These are phyloP conservation scores for Phytopythium montanum DNA, from an alignment of 352 stramenopile genomes.

Conservation along the genomic window DNA sequence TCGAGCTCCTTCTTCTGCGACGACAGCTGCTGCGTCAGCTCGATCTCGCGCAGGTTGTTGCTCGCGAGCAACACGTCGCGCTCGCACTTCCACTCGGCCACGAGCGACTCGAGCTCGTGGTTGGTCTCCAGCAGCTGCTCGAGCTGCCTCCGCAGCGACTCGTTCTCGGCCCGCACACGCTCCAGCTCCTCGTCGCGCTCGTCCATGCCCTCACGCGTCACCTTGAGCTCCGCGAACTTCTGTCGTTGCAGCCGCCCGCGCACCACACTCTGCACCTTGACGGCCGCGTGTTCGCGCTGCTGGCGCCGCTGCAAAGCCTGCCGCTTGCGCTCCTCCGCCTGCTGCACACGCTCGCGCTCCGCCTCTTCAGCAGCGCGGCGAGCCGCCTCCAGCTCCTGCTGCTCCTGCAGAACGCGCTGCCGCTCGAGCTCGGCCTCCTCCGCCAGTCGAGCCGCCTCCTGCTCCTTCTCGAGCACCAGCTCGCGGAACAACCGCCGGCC, in stretches of 20 bases:
- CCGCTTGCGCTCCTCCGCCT: conserved; percentile 29
- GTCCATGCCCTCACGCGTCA: conserved; percentile 33
- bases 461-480: conserved; percentile 30
- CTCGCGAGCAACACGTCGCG: conserved; percentile 53
- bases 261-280: conserved; percentile 26
- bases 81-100: conserved; percentile 54
- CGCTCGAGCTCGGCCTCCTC: conserved; percentile 43
- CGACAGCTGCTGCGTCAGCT: conserved; percentile 56
- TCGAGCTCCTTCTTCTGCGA: conserved; percentile 46
- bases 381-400: conserved; percentile 28
- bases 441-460: conserved; percentile 32
- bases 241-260: conserved; percentile 42
- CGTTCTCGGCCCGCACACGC: conserved; percentile 50
- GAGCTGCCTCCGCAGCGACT: conserved; percentile 46
- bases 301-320: conserved; percentile 24
- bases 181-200: conserved; percentile 27
- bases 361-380: conserved; percentile 30
- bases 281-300: conserved; percentile 26
- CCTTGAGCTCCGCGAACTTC: conserved; percentile 47
- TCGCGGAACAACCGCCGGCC: conserved; percentile 32
- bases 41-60: conserved; percentile 46
- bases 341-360: conserved; percentile 24
- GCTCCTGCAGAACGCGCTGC: conserved; percentile 22
- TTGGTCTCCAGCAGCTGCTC: conserved; percentile 56
- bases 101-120: conserved; percentile 49